phyloP scores from a whole-genome alignment of 257 asterid genomes.

The Penstemon eatonii region DNA sequence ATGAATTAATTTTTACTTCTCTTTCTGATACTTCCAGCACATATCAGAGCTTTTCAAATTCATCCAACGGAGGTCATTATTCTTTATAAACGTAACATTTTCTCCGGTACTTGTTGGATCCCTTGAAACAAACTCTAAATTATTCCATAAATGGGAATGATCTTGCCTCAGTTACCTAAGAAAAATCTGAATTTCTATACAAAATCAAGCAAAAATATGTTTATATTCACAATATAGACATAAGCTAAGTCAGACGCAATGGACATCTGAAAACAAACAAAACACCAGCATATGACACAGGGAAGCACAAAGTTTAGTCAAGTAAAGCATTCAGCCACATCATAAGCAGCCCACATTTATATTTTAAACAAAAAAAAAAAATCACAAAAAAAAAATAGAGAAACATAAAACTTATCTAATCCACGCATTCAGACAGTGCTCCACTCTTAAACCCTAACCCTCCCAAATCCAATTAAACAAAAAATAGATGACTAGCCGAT shows the following conservation, averaged over 20 bases:
- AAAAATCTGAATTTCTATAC: neutral
- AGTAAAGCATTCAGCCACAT: conserved; percentile 24
- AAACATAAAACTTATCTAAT: neutral
- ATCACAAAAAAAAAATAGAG: neutral
- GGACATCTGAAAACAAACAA: neutral
- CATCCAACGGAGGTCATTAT: neutral
- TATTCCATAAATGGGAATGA: conserved; percentile 2
- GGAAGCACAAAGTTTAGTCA: conserved; percentile 1
- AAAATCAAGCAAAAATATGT: conserved; percentile 13
- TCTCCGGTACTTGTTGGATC: neutral
- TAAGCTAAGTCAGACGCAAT: neutral
- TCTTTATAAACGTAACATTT: neutral
- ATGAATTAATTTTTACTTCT: neutral
- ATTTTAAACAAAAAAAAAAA: conserved; percentile 1
- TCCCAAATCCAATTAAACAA: conserved; percentile 8
- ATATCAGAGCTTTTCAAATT: neutral
- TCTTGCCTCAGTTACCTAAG: neutral
- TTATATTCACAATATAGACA: neutral
- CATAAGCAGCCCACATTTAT: conserved; percentile 21
- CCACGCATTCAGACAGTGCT: conserved; percentile 17
- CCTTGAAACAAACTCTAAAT: neutral
- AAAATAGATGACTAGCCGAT: neutral
- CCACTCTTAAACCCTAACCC: conserved; percentile 43
- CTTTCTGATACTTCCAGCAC: neutral
- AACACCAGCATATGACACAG: neutral